Conservation (phyloP, 139 green algal species). For the Ostreobium quekettii region DNA sequence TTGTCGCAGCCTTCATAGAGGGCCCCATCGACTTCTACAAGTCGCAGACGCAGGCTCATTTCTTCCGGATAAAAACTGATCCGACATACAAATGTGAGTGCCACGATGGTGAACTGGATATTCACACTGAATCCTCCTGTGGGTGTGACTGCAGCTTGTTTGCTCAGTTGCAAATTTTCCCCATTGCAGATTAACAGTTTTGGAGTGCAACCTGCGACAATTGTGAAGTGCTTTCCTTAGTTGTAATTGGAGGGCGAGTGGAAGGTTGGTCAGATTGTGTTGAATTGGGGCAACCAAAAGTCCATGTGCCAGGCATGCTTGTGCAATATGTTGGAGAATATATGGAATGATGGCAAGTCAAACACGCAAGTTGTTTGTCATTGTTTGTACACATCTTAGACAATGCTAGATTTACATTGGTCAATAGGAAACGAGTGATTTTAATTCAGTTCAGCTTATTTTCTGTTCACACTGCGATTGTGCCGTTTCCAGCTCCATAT, state of each 20-base stretch:
- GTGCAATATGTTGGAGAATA: not conserved
- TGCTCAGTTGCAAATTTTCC: not conserved
- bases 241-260: too few species aligned
- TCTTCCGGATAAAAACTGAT: slow-evolving; percentile 68
- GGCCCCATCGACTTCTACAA: slow-evolving; percentile 95
- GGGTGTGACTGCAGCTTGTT: too few species aligned
- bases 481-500: slow-evolving; percentile 60
- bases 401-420: too few species aligned
- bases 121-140: not conserved
- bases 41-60: slow-evolving; percentile 89
- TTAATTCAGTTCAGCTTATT: too few species aligned
- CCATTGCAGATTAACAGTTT: not conserved
- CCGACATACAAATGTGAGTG: slow-evolving; percentile 71
- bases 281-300: too few species aligned
- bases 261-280: too few species aligned
- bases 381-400: too few species aligned
- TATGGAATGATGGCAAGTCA: not conserved
- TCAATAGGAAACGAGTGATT: too few species aligned
- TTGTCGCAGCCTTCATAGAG: slow-evolving; percentile 79
- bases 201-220: too few species aligned
- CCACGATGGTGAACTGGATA: not conserved
- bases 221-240: too few species aligned
- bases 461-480: not conserved
- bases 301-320: too few species aligned
- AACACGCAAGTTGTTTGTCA: too few species aligned